Conservation (phyloP, 306 rosid genomes). For the Purshia tridentata region DNA sequence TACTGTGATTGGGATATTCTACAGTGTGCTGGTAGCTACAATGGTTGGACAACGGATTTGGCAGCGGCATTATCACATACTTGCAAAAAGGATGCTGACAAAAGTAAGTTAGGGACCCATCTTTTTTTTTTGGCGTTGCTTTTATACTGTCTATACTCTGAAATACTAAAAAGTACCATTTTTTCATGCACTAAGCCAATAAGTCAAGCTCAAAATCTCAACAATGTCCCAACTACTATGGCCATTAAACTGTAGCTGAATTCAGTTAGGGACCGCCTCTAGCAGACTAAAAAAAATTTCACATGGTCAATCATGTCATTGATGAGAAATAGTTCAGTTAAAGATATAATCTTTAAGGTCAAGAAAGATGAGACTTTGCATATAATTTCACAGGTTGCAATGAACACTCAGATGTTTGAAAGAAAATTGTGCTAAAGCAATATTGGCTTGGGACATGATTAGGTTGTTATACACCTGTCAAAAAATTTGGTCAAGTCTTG, state of each 20-base stretch:
- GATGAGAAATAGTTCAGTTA: constrained; percentile 2
- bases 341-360: background rate
- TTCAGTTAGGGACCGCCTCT: constrained; percentile 12
- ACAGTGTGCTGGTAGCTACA: constrained; percentile 97
- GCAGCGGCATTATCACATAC: constrained; percentile 98
- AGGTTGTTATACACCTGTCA: background rate
- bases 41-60: constrained; percentile 99
- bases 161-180: constrained; percentile 11
- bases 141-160: constrained; percentile 14
- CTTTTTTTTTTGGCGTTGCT: background rate
- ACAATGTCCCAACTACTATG: background rate
- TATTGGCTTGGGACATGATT: background rate
- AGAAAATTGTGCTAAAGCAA: background rate
- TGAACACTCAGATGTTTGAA: background rate
- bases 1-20: constrained; percentile 92
- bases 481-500: background rate
- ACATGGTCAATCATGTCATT: constrained; percentile 1
- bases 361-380: background rate
- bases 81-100: constrained; percentile 96
- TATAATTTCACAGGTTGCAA: background rate
- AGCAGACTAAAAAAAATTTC: background rate
- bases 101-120: constrained; percentile 55
- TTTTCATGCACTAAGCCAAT: constrained; percentile 10
- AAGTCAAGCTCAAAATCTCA: constrained; percentile 9
- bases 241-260: constrained; percentile 13